Conservation (phyloP, 345 rosid genomes). For the Luvunga scandens region DNA sequence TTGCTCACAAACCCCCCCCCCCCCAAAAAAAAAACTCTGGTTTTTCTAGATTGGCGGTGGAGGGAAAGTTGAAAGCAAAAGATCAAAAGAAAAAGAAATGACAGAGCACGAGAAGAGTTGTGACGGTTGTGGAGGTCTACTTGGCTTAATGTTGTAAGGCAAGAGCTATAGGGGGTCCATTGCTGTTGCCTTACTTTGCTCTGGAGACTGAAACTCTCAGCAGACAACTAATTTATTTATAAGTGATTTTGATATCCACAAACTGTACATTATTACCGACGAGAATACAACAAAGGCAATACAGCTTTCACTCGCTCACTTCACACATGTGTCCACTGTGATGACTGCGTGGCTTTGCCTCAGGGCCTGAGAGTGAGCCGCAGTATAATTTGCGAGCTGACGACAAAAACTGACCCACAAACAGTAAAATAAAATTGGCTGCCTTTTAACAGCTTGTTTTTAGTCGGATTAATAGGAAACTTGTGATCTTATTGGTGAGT, state of each 20-base stretch:
- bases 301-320: slow-evolving; percentile 22
- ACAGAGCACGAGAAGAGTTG: background rate
- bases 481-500: background rate
- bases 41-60: background rate
- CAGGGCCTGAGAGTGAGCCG: background rate
- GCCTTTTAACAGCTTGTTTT: background rate
- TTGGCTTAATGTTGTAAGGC: slow-evolving; percentile 15
- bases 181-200: background rate
- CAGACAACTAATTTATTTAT: slow-evolving; percentile 1
- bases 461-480: background rate
- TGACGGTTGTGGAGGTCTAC: background rate
- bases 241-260: background rate
- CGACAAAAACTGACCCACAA: background rate
- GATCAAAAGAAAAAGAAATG: background rate
- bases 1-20: slow-evolving; percentile 7
- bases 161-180: slow-evolving; percentile 9
- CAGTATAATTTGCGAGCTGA: background rate
- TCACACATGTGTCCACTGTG: slow-evolving; percentile 38
- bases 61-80: slow-evolving; percentile 19
- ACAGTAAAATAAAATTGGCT: slow-evolving; percentile 8
- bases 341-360: slow-evolving; percentile 41
- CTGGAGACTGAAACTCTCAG: slow-evolving; percentile 5
- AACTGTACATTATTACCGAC: too few relatives aligned
- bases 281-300: too few relatives aligned
- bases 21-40: background rate